Evolutionary conservation across 441 rosid species (phyloP), one percentile per base, ranked within the genome.

Genomic region (Pelargonium cotyledonis): DNA sequence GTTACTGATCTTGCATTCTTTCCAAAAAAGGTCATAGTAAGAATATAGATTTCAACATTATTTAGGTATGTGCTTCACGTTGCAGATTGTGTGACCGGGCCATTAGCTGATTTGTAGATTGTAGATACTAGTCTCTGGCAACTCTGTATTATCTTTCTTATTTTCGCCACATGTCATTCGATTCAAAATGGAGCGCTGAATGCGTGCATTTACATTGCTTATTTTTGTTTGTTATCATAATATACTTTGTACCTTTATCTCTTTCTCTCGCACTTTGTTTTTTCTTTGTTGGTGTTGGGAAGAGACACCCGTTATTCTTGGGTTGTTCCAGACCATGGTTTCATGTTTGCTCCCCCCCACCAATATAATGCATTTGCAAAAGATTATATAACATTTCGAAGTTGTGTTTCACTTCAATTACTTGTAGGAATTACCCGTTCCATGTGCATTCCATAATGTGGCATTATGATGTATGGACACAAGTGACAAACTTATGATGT

Each of bases 401-500:
- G 38, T 11, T 21, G 38, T 61, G 64, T 61, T 61, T 61, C 38
- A 3, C 35, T 8, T 8, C 4, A 11, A 61, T 7, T 26, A 61
- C 38, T 61, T 15, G 8, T 1, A 21, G 38, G 73, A 11, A 38
- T n/a, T 8, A 46, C 0, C 14, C 0, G 41, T 12, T 63, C 65
- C 26, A 65, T 40, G 18, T n/a, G 10, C 64, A 14, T 26, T 73
- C 41, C 40, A 21, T 16, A 65, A 26, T 47, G 15, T 47, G 15
- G 31, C 72, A 15, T 67, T 21, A 18, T 51, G 70, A 66, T 31
- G 41, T n/a, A 23, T 12, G 65, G 63, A 61, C 44, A 35, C 5
- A 16, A 12, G 43, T 66, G 63, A 40, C 41, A 38, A 38, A 38
- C 41, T 38, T 38, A 55, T 72, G 14, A 23, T 64, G 43, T 6